These are phyloP conservation scores for Xanthoconium purpureum DNA, from an alignment of 768 basidiomycete species.

Conservation along the genomic window DNA sequence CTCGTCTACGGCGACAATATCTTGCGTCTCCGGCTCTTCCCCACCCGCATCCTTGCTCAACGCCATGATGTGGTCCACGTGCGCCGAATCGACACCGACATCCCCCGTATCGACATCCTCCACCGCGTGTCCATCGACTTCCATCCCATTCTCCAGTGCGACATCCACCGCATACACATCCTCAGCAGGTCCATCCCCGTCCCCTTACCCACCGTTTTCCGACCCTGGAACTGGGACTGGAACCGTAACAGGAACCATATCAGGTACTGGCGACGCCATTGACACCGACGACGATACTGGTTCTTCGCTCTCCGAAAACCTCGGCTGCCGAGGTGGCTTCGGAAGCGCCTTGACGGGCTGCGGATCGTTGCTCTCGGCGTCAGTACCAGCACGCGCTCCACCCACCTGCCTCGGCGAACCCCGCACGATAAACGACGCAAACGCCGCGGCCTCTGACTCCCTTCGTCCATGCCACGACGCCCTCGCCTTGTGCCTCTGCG, in stretches of 20 bases:
- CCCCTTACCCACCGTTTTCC: not conserved
- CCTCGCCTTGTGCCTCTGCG: not conserved
- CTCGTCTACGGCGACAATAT: no score
- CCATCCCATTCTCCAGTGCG: not conserved
- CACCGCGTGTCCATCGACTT: not conserved
- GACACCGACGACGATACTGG: not conserved
- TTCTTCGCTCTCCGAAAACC: not conserved
- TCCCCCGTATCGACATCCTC: no score
- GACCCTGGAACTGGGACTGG: not conserved
- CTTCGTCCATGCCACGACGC: conserved; percentile 2
- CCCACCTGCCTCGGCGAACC: not conserved
- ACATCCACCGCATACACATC: not conserved
- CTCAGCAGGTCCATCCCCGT: not conserved
- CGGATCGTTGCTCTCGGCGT: not conserved
- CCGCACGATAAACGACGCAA: conserved; percentile 21
- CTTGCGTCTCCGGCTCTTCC: no score
- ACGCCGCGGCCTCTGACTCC: conserved; percentile 14
- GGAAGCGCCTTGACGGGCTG: not conserved
- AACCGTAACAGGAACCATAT: not conserved
- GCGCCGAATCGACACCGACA: not conserved
- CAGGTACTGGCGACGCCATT: not conserved
- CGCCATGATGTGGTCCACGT: not conserved
- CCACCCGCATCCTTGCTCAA: not conserved
- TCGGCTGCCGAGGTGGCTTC: not conserved
- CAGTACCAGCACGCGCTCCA: not conserved